Conservation (phyloP, 257 asterid species). For the Oldenlandia corymbosa region DNA sequence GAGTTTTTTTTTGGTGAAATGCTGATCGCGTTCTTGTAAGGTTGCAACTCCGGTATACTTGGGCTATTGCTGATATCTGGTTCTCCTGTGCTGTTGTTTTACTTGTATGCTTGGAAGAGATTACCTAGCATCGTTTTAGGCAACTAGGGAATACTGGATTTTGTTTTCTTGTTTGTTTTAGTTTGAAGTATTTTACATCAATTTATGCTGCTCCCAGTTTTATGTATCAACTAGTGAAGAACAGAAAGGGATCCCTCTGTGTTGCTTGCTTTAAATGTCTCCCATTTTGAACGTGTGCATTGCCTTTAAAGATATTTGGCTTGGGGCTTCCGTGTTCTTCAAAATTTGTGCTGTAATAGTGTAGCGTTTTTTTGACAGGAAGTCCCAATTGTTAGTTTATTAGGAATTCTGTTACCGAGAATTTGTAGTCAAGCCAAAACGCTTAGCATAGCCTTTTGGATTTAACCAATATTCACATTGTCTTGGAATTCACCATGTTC, state of each 20-base stretch:
- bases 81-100: background rate
- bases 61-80: background rate
- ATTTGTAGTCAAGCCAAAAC: background rate
- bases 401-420: background rate
- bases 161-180: background rate
- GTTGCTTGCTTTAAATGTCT: background rate
- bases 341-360: background rate
- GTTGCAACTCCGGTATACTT: constrained; percentile 1
- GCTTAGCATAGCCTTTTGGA: background rate
- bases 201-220: too few species aligned
- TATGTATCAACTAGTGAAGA: too few species aligned
- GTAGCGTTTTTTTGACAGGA: background rate
- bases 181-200: background rate
- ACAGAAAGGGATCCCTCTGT: background rate
- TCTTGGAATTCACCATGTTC: background rate
- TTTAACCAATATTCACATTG: background rate
- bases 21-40: background rate
- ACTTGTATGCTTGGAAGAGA: background rate
- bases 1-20: background rate
- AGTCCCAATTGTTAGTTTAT: background rate
- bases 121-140: background rate
- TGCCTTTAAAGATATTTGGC: background rate
- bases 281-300: background rate
- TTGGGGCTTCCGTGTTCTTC: background rate
- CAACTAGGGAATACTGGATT: background rate